Evolutionary conservation across 345 rosid genomes (phyloP).

Genomic region (Aurinia saxatilis): DNA sequence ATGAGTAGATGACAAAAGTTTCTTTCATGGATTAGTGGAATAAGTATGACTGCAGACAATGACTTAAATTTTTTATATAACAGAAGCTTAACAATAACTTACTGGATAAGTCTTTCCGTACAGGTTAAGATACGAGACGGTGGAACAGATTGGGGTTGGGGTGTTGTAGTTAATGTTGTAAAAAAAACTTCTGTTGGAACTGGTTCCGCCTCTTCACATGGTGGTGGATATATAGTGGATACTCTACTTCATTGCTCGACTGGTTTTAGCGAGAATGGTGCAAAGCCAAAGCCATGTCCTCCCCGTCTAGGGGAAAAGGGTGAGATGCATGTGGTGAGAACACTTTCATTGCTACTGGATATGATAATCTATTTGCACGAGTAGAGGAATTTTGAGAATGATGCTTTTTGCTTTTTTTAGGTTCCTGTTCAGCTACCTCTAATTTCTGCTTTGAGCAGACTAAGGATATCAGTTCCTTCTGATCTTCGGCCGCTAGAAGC

Average conservation of each 20-base stretch:
- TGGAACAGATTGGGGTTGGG: slow-evolving; percentile 99
- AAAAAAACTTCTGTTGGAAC: slow-evolving; percentile 54
- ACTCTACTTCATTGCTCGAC: slow-evolving; percentile 89
- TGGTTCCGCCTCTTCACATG: slow-evolving; percentile 50
- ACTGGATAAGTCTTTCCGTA: slow-evolving; percentile 21
- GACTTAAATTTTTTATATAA: neutral
- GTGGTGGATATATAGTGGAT: slow-evolving; percentile 81
- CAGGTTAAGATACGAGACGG: slow-evolving; percentile 96
- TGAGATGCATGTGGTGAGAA: slow-evolving; percentile 98
- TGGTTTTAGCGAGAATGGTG: slow-evolving; percentile 71
- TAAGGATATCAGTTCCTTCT: slow-evolving; percentile 72
- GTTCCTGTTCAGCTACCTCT: slow-evolving; percentile 94
- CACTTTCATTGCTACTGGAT: neutral
- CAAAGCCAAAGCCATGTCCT: slow-evolving; percentile 87
- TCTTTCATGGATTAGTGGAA: neutral
- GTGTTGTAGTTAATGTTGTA: slow-evolving; percentile 90
- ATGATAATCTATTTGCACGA: neutral
- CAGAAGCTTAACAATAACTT: slow-evolving; percentile 9
- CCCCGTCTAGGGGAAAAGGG: slow-evolving; percentile 93
- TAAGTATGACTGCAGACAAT: neutral
- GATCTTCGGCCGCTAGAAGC: slow-evolving; percentile 94
- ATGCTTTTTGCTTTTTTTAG: slow-evolving; percentile 32
- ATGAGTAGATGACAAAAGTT: neutral
- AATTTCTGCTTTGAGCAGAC: slow-evolving; percentile 71
- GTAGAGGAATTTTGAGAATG: slow-evolving; percentile 11